Evolutionary conservation across 257 asterid species (phyloP).

Genomic region (Solanum bulbocastanum): DNA sequence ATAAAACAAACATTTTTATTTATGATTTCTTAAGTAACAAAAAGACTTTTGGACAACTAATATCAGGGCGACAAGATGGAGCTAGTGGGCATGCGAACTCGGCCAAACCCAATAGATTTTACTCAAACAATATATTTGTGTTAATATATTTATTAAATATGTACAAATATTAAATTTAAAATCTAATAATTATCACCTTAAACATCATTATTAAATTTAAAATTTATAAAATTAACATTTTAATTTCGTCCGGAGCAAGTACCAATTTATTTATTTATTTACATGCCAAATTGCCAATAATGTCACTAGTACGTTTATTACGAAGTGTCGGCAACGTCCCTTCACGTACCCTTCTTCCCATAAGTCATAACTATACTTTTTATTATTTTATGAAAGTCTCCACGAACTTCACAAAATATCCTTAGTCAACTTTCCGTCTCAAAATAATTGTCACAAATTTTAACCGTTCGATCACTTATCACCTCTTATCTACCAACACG

Average conservation of each 20-base stretch:
- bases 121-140: too few species aligned
- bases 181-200: too few species aligned
- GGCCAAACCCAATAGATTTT: not conserved
- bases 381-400: not conserved
- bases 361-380: constrained; percentile 9
- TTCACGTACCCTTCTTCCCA: constrained; percentile 16
- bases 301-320: constrained; percentile 6
- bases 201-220: too few species aligned
- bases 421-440: not conserved
- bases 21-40: not conserved
- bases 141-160: too few species aligned
- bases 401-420: constrained; percentile 3
- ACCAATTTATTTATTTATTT: not conserved
- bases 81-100: too few species aligned
- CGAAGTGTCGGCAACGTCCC: constrained; percentile 39
- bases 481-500: constrained; percentile 18
- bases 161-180: too few species aligned
- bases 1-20: too few species aligned
- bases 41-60: not conserved
- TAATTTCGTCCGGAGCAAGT: too few species aligned
- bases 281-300: not conserved
- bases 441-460: constrained; percentile 5
- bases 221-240: too few species aligned
- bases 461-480: not conserved
- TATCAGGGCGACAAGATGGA: too few species aligned